Conservation (phyloP, 768 basidiomycete genomes). For the Mrakia frigida region DNA sequence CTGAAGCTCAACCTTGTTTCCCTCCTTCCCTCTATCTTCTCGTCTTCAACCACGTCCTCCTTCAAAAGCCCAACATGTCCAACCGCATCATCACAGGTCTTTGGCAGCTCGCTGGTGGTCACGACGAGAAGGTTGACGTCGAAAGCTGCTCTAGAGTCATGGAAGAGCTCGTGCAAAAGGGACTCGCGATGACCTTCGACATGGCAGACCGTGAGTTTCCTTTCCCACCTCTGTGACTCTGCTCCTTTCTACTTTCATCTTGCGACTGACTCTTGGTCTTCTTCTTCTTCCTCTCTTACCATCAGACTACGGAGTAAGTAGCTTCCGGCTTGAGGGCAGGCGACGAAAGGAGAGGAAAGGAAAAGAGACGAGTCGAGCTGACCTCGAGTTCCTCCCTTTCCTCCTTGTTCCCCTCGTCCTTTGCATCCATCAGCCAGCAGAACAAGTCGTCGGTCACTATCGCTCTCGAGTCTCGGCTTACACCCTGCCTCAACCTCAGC, state of each 20-base stretch:
- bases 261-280: neutral
- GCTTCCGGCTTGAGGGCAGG: too few relatives aligned
- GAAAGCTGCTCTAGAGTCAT: neutral
- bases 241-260: neutral
- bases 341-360: neutral
- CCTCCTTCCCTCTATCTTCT: neutral
- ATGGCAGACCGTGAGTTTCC: neutral
- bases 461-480: neutral
- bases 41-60: neutral
- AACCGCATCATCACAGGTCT: neutral
- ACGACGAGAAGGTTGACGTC: neutral
- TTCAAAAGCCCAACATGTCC: neutral
- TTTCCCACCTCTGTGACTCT: neutral
- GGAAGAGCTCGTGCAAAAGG: neutral
- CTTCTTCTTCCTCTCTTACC: neutral
- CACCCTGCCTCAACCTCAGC: neutral
- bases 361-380: neutral
- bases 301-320: neutral
- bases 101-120: neutral
- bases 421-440: neutral
- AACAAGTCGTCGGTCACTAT: neutral
- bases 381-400: neutral
- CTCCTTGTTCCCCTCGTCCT: too few relatives aligned
- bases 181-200: neutral
- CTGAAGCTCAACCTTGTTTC: neutral